phyloP scores from a whole-genome alignment of 257 asterid species.

The Pogostemon cablin region DNA sequence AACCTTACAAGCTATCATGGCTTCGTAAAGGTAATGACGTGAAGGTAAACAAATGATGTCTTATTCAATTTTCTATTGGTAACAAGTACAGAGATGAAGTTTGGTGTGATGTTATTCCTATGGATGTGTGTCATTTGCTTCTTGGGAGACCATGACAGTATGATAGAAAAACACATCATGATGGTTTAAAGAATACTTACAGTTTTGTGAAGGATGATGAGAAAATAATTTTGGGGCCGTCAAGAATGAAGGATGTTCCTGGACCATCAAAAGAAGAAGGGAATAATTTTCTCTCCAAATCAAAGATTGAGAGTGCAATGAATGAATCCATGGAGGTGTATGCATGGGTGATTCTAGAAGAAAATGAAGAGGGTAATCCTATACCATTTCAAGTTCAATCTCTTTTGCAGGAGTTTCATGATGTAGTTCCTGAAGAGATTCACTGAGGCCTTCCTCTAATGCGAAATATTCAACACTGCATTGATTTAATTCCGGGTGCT shows the following conservation, averaged over 20 bases:
- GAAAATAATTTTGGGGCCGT: background rate
- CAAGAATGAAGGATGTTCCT: background rate
- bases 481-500: background rate
- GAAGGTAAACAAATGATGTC: constrained; percentile 22
- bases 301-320: background rate
- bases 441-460: constrained; percentile 14
- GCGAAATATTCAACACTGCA: constrained; percentile 8
- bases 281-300: background rate
- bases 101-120: constrained; percentile 30
- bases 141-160: background rate
- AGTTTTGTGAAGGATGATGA: no score
- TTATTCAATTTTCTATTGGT: constrained; percentile 27
- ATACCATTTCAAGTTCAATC: background rate
- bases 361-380: background rate
- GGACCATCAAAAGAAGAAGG: background rate
- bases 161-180: no score
- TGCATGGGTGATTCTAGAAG: background rate
- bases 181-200: no score
- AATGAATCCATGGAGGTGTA: background rate
- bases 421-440: constrained; percentile 7
- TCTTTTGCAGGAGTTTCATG: background rate
- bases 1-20: constrained; percentile 27
- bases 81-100: constrained; percentile 25
- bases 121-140: constrained; percentile 31
- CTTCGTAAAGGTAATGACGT: constrained; percentile 7